phyloP scores from a whole-genome alignment of 768 basidiomycete genomes.

The Fistulinella prunicolor region DNA sequence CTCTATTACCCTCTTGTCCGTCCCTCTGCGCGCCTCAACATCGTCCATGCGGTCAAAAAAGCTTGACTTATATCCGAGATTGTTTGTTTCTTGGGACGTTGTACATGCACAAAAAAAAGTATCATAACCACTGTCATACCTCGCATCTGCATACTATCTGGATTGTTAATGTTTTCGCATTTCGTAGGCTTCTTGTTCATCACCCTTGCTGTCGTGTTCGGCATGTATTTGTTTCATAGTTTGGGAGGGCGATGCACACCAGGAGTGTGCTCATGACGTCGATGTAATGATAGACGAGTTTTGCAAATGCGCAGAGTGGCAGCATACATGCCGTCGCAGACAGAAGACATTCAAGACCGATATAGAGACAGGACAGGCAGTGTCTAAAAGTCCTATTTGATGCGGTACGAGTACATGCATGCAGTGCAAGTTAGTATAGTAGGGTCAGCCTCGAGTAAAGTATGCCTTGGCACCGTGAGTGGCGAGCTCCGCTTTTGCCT shows the following conservation, averaged over 20 bases:
- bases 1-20: constrained; percentile 57
- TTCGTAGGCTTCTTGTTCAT: constrained; percentile 49
- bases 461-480: constrained; percentile 85
- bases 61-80: constrained; percentile 10
- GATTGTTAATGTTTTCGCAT: constrained; percentile 86
- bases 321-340: background rate
- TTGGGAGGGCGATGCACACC: background rate
- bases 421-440: constrained; percentile 8
- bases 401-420: constrained; percentile 20
- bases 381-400: constrained; percentile 5
- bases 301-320: background rate
- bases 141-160: constrained; percentile 30
- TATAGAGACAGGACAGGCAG: background rate
- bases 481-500: constrained; percentile 85
- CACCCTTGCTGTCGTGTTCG: no score
- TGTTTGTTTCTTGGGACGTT: constrained; percentile 19
- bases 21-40: constrained; percentile 52
- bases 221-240: constrained; percentile 12
- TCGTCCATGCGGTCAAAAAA: constrained; percentile 51
- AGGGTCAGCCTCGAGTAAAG: constrained; percentile 71
- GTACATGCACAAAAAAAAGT: constrained; percentile 27
- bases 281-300: constrained; percentile 7
- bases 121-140: constrained; percentile 19
- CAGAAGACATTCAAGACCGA: background rate
- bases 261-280: constrained; percentile 5